Evolutionary conservation across 306 rosid species (phyloP), one percentile per base, ranked within the genome.

Genomic region (Macrotyloma uniflorum): DNA sequence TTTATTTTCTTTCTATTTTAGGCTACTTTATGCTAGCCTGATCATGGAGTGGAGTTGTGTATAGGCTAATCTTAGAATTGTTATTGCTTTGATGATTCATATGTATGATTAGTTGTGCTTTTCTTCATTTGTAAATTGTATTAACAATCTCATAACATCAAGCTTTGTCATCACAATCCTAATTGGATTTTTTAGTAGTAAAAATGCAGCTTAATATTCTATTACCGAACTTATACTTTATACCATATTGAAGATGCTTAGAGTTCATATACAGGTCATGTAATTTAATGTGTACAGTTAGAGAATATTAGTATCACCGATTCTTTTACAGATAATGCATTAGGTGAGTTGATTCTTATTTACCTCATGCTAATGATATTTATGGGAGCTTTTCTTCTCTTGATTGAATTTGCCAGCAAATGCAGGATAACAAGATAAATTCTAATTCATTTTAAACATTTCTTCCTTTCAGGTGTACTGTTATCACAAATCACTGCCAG

Each of bases 401-500:
- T 54, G 43, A 42, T 63, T 75, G 72, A 58, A 9, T 46, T 53
- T 47, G 1, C 38, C 32, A 33, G 57, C 46, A 53, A 63, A 68
- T 46, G 58, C 35, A 7, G 24, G 45, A 77, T 59, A 16, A 73
- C 23, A 38, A 40, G n/a, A 68, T 67, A 71, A 49, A 45, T 70
- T 76, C 69, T 75, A 55, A 70, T 75, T 47, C 22, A 68, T 54
- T 76, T 64, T 35, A 54, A 69, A 70, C 42, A 22, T 58, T 49
- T 77, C 75, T 43, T 50, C 81, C 62, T 73, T 80, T 73, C 87
- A 91, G 97, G 97, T 91, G 24, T 91, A 77, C 63, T 82, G 87
- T 80, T 91, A 89, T 63, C 68, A 87, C 84, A 91, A 85, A 84
- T 83, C 92, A 79, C 82, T 89, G 79, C 92, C 92, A 24, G 78